phyloP scores from a whole-genome alignment of 2,329 filamentous ascomycete species.

The Alternaria incomplexa region DNA sequence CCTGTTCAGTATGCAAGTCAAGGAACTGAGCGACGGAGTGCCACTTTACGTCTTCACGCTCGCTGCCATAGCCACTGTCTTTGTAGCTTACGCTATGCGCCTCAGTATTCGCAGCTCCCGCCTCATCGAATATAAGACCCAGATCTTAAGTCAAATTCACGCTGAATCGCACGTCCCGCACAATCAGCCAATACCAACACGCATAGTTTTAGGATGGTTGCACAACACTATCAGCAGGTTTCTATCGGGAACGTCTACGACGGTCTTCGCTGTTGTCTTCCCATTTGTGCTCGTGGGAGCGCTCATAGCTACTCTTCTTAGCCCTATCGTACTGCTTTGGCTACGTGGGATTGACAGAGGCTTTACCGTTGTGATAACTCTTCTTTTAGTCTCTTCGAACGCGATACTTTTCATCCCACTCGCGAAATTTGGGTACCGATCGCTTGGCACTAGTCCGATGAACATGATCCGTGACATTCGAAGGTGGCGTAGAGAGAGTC shows the following conservation, averaged over 20 bases:
- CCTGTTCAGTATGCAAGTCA: slow-evolving; percentile 39
- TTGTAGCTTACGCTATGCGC: background rate
- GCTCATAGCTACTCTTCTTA: background rate
- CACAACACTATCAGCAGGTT: background rate
- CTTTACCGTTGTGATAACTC: background rate
- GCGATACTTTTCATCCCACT: background rate
- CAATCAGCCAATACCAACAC: background rate
- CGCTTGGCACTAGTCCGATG: background rate
- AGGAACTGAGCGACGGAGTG: slow-evolving; percentile 25
- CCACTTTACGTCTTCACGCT: slow-evolving; percentile 12
- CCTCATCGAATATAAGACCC: background rate
- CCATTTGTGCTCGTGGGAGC: background rate
- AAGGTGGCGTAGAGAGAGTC: background rate
- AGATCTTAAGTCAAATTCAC: background rate
- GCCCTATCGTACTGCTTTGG: background rate
- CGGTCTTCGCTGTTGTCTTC: background rate
- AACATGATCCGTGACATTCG: background rate
- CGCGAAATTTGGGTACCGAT: background rate
- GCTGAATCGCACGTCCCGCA: background rate
- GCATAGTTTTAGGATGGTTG: background rate
- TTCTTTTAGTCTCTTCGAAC: background rate
- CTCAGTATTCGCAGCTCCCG: background rate
- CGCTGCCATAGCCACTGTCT: background rate
- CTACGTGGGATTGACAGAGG: background rate
- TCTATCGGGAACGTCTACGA: background rate